A percentile compares a stretch with the other conserved stretches of the same genome.
phyloP scores from a whole-genome alignment of 257 asterid genomes.

The Scutellaria galericulata region DNA sequence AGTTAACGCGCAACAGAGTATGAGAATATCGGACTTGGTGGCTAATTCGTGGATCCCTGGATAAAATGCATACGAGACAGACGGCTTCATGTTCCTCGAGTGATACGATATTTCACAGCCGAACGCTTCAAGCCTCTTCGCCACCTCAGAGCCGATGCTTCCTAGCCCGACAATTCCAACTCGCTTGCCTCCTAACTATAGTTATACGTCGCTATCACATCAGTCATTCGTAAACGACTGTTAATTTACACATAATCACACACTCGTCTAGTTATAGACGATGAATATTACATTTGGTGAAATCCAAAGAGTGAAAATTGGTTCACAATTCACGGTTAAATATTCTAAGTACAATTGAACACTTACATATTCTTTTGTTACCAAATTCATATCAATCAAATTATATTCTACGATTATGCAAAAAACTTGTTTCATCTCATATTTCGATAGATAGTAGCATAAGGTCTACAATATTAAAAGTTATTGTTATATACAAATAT shows the following conservation, averaged over 20 bases:
- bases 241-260: not conserved
- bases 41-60: slow-evolving; percentile 53
- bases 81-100: slow-evolving; percentile 59
- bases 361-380: too few relatives aligned
- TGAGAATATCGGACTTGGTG: slow-evolving; percentile 49
- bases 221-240: not conserved
- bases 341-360: too few relatives aligned
- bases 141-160: slow-evolving; percentile 75
- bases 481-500: too few relatives aligned
- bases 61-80: slow-evolving; percentile 45
- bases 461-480: too few relatives aligned
- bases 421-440: too few relatives aligned
- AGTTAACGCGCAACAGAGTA: slow-evolving; percentile 63
- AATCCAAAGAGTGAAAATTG: too few relatives aligned
- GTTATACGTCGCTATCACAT: not conserved
- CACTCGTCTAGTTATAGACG: not conserved
- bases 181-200: slow-evolving; percentile 66
- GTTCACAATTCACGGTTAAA: too few relatives aligned
- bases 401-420: too few relatives aligned
- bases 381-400: too few relatives aligned
- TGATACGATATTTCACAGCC: slow-evolving; percentile 60
- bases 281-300: too few relatives aligned
- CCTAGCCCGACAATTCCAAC: slow-evolving; percentile 90
- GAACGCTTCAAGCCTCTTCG: slow-evolving; percentile 74
- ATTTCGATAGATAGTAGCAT: too few relatives aligned